Percentiles rank a stretch among this genome's conserved stretches.
phyloP scores from a whole-genome alignment of 2,329 filamentous ascomycete species.

The Graphium sp. region DNA sequence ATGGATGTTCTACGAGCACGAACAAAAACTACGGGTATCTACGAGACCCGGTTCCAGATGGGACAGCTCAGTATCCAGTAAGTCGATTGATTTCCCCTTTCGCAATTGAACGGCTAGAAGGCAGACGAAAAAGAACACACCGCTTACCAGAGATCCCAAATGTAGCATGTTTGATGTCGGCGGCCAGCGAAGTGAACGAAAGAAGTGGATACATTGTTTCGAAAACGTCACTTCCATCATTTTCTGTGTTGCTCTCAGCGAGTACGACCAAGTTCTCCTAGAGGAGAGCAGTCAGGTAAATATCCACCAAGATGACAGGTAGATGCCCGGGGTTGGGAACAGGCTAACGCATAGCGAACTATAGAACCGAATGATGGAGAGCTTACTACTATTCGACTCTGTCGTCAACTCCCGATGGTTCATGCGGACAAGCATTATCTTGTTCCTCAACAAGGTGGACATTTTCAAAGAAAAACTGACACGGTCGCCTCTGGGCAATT shows the following conservation, averaged over 20 bases:
- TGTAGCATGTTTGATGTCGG: constrained; percentile 96
- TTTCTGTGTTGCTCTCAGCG: constrained; percentile 93
- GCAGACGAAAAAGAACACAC: too few species aligned
- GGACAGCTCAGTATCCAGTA: constrained; percentile 97
- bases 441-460: constrained; percentile 98
- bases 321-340: too few species aligned
- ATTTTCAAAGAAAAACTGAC: constrained; percentile 90
- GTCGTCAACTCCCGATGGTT: constrained; percentile 99
- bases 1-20: constrained; percentile 88
- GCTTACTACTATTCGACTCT: constrained; percentile 86
- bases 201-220: constrained; percentile 99
- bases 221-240: constrained; percentile 99
- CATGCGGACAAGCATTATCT: constrained; percentile 94
- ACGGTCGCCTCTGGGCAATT: constrained; percentile 78
- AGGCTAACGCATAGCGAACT: too few species aligned
- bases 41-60: constrained; percentile 98
- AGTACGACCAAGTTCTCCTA: constrained; percentile 92
- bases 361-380: constrained; percentile 99
- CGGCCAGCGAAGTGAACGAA: constrained; percentile 89
- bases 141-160: too few species aligned
- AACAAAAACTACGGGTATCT: constrained; percentile 98
- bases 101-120: too few species aligned
- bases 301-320: too few species aligned
- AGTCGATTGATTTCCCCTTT: constrained; percentile 16
- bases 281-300: constrained; percentile 93